Evolutionary conservation across 306 rosid species (phyloP).

Genomic region (Lupinus albus): DNA sequence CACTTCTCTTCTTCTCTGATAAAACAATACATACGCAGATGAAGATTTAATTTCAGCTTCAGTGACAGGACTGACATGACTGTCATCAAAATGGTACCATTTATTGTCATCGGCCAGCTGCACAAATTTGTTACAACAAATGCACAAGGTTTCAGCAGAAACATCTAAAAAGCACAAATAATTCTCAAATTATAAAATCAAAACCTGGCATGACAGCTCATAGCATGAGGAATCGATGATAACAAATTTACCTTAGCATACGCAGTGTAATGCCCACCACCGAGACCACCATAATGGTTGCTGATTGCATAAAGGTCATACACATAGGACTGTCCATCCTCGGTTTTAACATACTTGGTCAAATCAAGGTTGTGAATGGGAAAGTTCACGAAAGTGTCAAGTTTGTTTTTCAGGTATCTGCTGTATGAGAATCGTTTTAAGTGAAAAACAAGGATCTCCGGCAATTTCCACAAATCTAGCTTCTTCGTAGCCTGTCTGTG

Average conservation of each 20-base stretch:
- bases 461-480: conserved; percentile 96
- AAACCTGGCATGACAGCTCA: background rate
- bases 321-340: conserved; percentile 67
- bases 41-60: conserved; percentile 85
- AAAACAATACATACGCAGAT: conserved; percentile 89
- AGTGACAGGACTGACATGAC: conserved; percentile 68
- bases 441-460: conserved; percentile 94
- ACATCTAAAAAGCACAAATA: conserved; percentile 25
- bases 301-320: conserved; percentile 92
- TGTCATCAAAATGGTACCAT: conserved; percentile 97
- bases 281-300: conserved; percentile 98
- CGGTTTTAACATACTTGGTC: conserved; percentile 81
- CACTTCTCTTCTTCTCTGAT: conserved; percentile 60
- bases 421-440: conserved; percentile 93
- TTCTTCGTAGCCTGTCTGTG: conserved; percentile 98
- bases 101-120: conserved; percentile 89
- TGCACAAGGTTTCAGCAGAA: conserved; percentile 17
- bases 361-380: conserved; percentile 92
- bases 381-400: conserved; percentile 89
- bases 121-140: conserved; percentile 35
- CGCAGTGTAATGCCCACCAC: conserved; percentile 98
- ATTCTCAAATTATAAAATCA: conserved; percentile 21
- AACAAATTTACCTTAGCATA: conserved; percentile 69
- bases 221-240: background rate
- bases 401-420: conserved; percentile 92